These are phyloP conservation scores for Yarrowia phangngaensis DNA, from an alignment of 805 yeast genomes.

Conservation along the genomic window DNA sequence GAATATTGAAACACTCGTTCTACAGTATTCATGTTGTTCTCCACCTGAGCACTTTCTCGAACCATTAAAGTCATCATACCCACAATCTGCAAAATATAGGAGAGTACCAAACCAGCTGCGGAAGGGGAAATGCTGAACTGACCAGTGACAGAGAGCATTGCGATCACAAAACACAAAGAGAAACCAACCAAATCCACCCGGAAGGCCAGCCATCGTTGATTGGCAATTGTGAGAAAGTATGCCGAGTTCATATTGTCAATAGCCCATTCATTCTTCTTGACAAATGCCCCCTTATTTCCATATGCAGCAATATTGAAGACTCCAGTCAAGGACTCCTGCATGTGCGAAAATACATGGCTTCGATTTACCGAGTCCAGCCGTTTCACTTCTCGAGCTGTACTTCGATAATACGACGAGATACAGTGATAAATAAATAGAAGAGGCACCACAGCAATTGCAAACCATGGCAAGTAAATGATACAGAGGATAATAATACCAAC, in stretches of 20 bases:
- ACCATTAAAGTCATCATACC: conserved; percentile 71
- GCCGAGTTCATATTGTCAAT: conserved; percentile 65
- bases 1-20: conserved; percentile 63
- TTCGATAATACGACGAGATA: conserved; percentile 55
- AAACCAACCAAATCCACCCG: conserved; percentile 54
- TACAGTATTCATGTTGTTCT: conserved; percentile 70
- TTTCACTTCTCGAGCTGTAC: conserved; percentile 68
- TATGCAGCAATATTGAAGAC: conserved; percentile 60
- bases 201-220: conserved; percentile 69
- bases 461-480: conserved; percentile 63
- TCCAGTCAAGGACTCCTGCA: conserved; percentile 67
- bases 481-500: conserved; percentile 57
- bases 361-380: conserved; percentile 67
- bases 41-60: conserved; percentile 62
- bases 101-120: conserved; percentile 60
- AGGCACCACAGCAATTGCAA: conserved; percentile 58
- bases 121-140: conserved; percentile 57
- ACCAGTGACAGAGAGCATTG: conserved; percentile 55
- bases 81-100: conserved; percentile 53
- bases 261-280: conserved; percentile 44
- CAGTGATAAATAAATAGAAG: conserved; percentile 45
- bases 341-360: conserved; percentile 63
- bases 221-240: conserved; percentile 55
- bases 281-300: conserved; percentile 46
- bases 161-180: conserved; percentile 49